Conservation (phyloP, 2,329 filamentous ascomycete species). For the Xylariaceae sp. region DNA sequence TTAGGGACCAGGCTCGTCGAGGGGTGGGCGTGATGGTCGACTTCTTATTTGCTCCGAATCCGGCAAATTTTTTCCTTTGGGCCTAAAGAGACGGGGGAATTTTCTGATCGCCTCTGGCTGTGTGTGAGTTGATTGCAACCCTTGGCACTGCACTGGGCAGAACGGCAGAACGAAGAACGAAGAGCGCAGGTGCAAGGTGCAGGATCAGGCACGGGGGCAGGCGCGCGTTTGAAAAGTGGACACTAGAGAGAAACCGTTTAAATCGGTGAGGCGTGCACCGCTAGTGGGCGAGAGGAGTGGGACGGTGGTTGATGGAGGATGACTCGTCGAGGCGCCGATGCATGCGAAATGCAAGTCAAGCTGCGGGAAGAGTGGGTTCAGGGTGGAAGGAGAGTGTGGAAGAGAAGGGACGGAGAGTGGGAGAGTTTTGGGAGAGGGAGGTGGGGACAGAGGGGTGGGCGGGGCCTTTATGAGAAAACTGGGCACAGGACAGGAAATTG, state of each 20-base stretch:
- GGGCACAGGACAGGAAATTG: slow-evolving; percentile 3
- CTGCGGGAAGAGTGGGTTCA: slow-evolving; percentile 11
- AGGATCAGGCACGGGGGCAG: slow-evolving; percentile 17
- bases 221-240: slow-evolving; percentile 20
- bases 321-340: slow-evolving; percentile 24
- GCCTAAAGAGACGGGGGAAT: slow-evolving; percentile 1
- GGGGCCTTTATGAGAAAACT: slow-evolving; percentile 1
- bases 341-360: slow-evolving; percentile 26
- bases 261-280: slow-evolving; percentile 15
- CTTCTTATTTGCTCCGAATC: slow-evolving; percentile 24
- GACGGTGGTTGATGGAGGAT: slow-evolving; percentile 20
- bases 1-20: slow-evolving; percentile 23
- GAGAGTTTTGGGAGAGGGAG: slow-evolving; percentile 12
- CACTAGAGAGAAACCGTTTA: slow-evolving; percentile 19
- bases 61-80: slow-evolving; percentile 1
- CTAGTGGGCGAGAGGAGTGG: slow-evolving; percentile 18
- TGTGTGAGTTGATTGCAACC: too few species aligned
- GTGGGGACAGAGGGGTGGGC: slow-evolving; percentile 6
- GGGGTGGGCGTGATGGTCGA: slow-evolving; percentile 20
- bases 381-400: slow-evolving; percentile 13
- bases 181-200: too few species aligned
- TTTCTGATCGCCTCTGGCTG: slow-evolving; percentile 13
- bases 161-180: too few species aligned
- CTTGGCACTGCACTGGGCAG: slow-evolving; percentile 19
- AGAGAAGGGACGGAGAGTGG: slow-evolving; percentile 15